These are phyloP conservation scores for Ceratobasidium sp. DNA, from an alignment of 1,284 basidiomycete genomes.

Conservation along the genomic window DNA sequence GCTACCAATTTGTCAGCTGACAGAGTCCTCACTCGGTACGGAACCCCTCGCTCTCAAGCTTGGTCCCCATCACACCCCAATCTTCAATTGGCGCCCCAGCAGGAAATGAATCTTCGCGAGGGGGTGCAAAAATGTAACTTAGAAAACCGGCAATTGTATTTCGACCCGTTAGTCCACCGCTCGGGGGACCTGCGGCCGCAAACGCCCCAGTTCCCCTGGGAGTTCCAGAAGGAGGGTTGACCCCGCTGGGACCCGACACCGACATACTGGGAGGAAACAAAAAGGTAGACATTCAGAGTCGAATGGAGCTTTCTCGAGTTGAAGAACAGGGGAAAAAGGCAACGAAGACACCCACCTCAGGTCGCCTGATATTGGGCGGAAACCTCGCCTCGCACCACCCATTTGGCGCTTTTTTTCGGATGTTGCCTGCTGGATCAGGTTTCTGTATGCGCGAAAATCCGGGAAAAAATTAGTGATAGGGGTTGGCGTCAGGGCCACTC, in stretches of 20 bases:
- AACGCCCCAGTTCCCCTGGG: constrained; percentile 22
- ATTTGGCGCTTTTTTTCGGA: constrained; percentile 80
- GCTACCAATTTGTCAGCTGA: constrained; percentile 7
- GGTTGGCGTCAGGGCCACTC: constrained; percentile 51
- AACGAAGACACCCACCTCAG: constrained; percentile 14
- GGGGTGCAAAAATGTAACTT: constrained; percentile 74
- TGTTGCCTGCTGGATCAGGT: constrained; percentile 82
- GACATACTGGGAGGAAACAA: constrained; percentile 25
- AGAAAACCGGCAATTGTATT: constrained; percentile 72
- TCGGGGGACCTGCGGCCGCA: constrained; percentile 31
- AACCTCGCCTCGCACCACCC: constrained; percentile 48
- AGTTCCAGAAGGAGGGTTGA: constrained; percentile 15
- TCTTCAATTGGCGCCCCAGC: constrained; percentile 60
- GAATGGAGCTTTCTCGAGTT: neutral
- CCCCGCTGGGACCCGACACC: constrained; percentile 14
- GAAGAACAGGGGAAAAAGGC: neutral
- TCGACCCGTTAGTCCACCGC: constrained; percentile 55
- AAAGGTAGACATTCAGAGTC: constrained; percentile 21
- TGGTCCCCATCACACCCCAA: constrained; percentile 78
- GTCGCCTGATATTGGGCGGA: constrained; percentile 43
- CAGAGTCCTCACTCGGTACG: constrained; percentile 73
- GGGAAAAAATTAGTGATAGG: constrained; percentile 24
- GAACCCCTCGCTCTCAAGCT: constrained; percentile 76
- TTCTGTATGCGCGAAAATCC: constrained; percentile 60
- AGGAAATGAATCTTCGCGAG: constrained; percentile 60